Base-by-base conservation (phyloP, 2,329 filamentous ascomycete species). In the Trichophyton verrucosum region DNA sequence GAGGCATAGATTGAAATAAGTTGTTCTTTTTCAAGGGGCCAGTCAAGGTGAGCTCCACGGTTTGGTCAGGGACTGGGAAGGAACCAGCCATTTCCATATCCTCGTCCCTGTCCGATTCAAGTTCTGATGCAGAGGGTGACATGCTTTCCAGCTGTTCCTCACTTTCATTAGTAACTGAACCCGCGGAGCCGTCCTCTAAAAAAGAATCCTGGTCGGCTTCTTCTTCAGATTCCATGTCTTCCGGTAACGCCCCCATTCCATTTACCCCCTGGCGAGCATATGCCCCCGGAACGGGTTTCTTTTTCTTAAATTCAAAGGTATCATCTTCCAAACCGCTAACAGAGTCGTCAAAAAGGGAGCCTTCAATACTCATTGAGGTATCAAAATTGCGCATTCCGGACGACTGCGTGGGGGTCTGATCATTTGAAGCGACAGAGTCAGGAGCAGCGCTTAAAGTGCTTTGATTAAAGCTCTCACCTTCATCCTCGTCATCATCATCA, bases 141-240 rank as follows among this genome's bases (percentile, higher is more conserved):
- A 58, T 59, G 38, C 60, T 62, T 22, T 61, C 60, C 20, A 58
- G 63, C 60, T 64, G 57, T 46, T 62, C 63, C 22, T 59, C 56
- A 44, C 59, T 61, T 5, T 24, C 53, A 44, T 61, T 78, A 68
- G 81, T 81, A 75, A 81, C 80, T 76, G 86, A 87, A 87, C 86
- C 88, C 85, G 86, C 87, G 85, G 87, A 91, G 86, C 88, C 86
- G 80, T 86, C 82, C 83, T 86, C 89, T 88, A 91, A 91, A 92
- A 94, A 92, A 91, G 88, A 89, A 82, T 84, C 80, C 68, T 75
- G 73, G 63, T 73, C 75, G 63, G 71, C 71, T 64, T 73, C 75
- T 62, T 71, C 71, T 63, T 81, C 78, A 7, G 58, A 61, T 65
- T 76, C 74, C 60, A 74, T 72, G n/a, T 76, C 69, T 60, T 82